Percentiles rank a stretch among this genome's conserved stretches.
Conservation (phyloP, 768 basidiomycete species). For the Tremella fuciformis region DNA sequence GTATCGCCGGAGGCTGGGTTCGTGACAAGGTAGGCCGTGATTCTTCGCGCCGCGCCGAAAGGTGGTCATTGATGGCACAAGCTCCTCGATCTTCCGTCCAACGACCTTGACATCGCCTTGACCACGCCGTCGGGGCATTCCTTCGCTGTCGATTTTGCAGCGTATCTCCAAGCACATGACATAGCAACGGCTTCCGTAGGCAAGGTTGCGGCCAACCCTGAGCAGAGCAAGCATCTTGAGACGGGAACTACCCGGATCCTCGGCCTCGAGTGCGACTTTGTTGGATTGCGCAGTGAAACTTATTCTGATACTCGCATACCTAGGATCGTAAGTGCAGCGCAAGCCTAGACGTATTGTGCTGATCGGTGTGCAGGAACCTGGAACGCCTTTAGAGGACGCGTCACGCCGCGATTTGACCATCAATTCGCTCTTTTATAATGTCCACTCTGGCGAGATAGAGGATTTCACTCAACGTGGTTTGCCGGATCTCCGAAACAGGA, state of each 20-base stretch:
- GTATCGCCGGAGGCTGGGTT: constrained; percentile 98
- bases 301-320: constrained; percentile 91
- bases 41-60: neutral
- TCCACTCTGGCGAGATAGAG: constrained; percentile 79
- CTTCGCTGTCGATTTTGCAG: constrained; percentile 76
- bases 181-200: constrained; percentile 57
- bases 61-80: constrained; percentile 16
- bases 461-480: constrained; percentile 82
- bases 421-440: constrained; percentile 93
- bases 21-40: constrained; percentile 79
- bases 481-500: constrained; percentile 71
- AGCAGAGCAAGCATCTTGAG: constrained; percentile 96
- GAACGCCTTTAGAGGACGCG: constrained; percentile 89
- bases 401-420: constrained; percentile 88
- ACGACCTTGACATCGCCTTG: constrained; percentile 92
- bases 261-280: constrained; percentile 83
- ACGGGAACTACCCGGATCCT: constrained; percentile 81
- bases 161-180: constrained; percentile 56
- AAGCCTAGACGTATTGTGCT: neutral
- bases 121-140: constrained; percentile 81
- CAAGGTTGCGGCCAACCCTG: constrained; percentile 88
- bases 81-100: constrained; percentile 76
- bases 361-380: constrained; percentile 65
- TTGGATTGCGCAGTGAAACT: constrained; percentile 87
- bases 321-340: constrained; percentile 63